Evolutionary conservation across 2,329 filamentous ascomycete genomes (phyloP).

Genomic region (Talaromyces sp.): DNA sequence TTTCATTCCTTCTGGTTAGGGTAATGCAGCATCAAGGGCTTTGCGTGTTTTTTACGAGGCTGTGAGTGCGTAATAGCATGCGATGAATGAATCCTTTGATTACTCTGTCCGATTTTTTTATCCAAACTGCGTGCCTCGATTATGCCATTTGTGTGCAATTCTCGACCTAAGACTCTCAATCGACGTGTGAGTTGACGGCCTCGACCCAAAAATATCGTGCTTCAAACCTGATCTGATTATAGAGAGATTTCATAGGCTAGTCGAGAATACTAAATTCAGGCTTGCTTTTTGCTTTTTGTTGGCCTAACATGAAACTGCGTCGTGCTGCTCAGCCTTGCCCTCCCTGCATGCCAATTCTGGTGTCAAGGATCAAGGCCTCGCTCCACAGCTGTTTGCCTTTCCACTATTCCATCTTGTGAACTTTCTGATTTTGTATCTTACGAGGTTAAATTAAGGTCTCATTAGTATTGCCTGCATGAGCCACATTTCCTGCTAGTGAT

Average conservation of each 20-base stretch:
- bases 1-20: neutral
- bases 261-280: neutral
- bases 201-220: neutral
- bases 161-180: neutral
- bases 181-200: neutral
- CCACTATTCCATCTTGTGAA: neutral
- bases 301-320: neutral
- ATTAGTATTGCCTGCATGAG: neutral
- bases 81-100: neutral
- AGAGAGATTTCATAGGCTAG: neutral
- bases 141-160: neutral
- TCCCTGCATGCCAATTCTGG: neutral
- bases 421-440: neutral
- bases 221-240: neutral
- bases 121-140: neutral
- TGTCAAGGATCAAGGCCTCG: neutral
- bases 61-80: neutral
- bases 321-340: neutral
- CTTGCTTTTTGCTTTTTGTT: neutral
- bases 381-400: neutral
- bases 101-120: neutral
- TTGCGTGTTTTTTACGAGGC: neutral
- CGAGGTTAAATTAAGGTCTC: neutral
- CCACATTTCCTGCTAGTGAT: neutral
- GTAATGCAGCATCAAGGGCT: slow-evolving; percentile 1